These are phyloP conservation scores for Globisporangium iwayamae DNA, from an alignment of 352 stramenopile genomes.

Conservation along the genomic window DNA sequence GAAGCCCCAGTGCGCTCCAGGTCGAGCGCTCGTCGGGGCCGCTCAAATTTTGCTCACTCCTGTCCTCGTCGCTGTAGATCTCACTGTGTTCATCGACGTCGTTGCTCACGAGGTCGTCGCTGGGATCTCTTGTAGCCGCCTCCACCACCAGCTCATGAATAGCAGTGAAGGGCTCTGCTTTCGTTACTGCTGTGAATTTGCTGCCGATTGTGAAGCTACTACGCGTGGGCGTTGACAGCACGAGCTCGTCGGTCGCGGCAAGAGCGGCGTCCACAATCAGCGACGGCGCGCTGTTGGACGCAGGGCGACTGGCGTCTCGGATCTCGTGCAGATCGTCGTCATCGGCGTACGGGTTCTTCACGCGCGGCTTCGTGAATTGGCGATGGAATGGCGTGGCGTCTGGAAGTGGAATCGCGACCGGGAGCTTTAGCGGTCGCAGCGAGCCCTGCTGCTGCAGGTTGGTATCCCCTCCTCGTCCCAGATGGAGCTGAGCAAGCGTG, in stretches of 20 bases:
- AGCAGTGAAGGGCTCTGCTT: background rate
- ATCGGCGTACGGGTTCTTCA: slow-evolving; percentile 12
- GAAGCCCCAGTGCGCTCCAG: background rate
- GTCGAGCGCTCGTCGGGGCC: background rate
- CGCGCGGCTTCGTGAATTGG: slow-evolving; percentile 11
- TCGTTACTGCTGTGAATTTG: background rate
- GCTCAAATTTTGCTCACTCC: background rate
- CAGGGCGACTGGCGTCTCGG: background rate
- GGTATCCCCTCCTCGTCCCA: background rate
- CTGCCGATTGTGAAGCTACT: slow-evolving; percentile 3
- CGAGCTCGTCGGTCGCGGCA: background rate
- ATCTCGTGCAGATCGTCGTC: slow-evolving; percentile 8
- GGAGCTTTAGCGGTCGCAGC: slow-evolving; percentile 7
- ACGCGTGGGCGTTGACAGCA: background rate
- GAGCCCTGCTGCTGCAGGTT: background rate
- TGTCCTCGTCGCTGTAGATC: slow-evolving; percentile 1
- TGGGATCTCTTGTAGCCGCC: background rate
- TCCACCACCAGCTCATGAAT: background rate
- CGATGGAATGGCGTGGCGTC: slow-evolving; percentile 15
- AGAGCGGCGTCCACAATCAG: background rate
- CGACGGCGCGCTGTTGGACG: background rate
- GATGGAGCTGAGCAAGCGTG: slow-evolving; percentile 2
- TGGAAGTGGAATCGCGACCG: background rate
- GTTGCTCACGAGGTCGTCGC: background rate
- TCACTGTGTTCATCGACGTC: slow-evolving; percentile 7